phyloP scores from a whole-genome alignment of 192 early-diverging fungal species.

The Funneliformis mosseae region DNA sequence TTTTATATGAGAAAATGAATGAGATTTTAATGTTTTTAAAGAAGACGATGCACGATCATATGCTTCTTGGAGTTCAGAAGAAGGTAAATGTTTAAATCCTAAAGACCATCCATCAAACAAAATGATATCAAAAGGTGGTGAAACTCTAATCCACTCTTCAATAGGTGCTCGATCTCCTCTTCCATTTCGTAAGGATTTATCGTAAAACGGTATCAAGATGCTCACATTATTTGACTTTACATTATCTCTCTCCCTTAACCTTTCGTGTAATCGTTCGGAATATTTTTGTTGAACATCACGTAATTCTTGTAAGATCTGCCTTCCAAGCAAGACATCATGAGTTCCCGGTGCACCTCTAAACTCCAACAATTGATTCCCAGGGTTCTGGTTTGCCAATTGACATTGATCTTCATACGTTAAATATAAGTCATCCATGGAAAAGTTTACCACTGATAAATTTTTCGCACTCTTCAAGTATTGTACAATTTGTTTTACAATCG shows the following conservation, averaged over 20 bases:
- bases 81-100: constrained; percentile 73
- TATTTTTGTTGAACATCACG: constrained; percentile 31
- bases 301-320: constrained; percentile 52
- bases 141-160: constrained; percentile 57
- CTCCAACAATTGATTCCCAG: constrained; percentile 72
- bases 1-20: constrained; percentile 47
- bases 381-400: constrained; percentile 43
- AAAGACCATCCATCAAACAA: constrained; percentile 94
- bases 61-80: constrained; percentile 24
- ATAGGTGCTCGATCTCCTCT: constrained; percentile 75
- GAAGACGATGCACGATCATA: constrained; percentile 32
- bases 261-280: background rate
- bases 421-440: constrained; percentile 90
- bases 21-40: constrained; percentile 34
- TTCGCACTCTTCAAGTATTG: constrained; percentile 55
- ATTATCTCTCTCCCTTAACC: background rate
- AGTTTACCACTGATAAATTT: constrained; percentile 57
- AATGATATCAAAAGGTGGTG: constrained; percentile 71
- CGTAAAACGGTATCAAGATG: constrained; percentile 68
- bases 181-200: constrained; percentile 77
- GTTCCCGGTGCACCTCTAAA: constrained; percentile 90
- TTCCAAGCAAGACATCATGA: constrained; percentile 76
- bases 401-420: constrained; percentile 69
- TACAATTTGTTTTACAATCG: constrained; percentile 8
- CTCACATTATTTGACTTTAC: background rate